These are phyloP conservation scores for Ascochyta pisi DNA, from an alignment of 2,329 filamentous ascomycete genomes.

Conservation along the genomic window DNA sequence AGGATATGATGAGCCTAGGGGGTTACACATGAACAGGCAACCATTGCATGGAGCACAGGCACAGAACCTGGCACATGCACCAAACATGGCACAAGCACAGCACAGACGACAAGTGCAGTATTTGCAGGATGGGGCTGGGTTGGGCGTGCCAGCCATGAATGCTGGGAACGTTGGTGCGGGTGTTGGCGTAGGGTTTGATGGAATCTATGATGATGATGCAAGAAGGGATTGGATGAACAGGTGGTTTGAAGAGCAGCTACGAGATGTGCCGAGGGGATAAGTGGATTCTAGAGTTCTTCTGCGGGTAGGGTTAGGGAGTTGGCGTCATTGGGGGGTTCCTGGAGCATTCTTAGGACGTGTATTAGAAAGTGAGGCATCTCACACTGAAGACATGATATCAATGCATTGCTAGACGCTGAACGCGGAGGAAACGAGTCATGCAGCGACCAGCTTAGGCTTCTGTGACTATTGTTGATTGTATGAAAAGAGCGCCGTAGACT, in stretches of 20 bases:
- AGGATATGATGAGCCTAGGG: neutral
- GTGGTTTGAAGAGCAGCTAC: neutral
- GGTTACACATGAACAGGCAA: neutral
- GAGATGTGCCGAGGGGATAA: neutral
- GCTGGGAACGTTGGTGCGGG: neutral
- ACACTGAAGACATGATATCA: neutral
- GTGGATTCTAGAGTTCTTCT: too few relatives aligned
- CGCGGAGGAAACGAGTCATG: too few relatives aligned
- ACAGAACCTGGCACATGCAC: too few relatives aligned
- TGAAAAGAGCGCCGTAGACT: neutral
- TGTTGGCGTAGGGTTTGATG: neutral
- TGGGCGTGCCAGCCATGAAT: neutral
- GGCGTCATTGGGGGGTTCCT: neutral
- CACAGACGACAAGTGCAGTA: too few relatives aligned
- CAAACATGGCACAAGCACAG: too few relatives aligned
- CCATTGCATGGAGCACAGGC: neutral
- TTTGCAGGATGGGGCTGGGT: neutral
- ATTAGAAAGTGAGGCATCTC: neutral
- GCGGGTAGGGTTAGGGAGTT: neutral
- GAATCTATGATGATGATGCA: slow-evolving; percentile 1
- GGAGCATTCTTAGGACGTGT: neutral
- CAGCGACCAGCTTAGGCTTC: too few relatives aligned
- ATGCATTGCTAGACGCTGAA: neutral
- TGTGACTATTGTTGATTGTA: too few relatives aligned
- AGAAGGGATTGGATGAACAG: neutral